Evolutionary conservation across 192 early-diverging fungal species (phyloP).

Genomic region (Ambispora gerdemannii): DNA sequence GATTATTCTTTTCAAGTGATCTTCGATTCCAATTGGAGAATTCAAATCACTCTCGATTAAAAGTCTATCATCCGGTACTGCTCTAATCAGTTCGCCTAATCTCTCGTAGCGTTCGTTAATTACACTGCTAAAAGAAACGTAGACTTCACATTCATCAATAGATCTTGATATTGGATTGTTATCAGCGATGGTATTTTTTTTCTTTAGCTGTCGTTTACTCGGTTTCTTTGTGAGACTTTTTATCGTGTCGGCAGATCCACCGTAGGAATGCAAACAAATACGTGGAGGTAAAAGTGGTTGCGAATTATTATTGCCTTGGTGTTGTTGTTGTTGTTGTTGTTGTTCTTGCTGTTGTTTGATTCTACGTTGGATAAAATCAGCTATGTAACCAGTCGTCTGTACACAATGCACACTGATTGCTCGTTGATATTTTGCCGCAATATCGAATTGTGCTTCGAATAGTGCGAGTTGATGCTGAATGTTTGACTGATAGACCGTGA

Average conservation of each 20-base stretch:
- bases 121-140: slow-evolving; percentile 72
- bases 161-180: slow-evolving; percentile 28
- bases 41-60: slow-evolving; percentile 84
- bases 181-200: not conserved
- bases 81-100: slow-evolving; percentile 58
- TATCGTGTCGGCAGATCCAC: slow-evolving; percentile 73
- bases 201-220: slow-evolving; percentile 1
- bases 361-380: slow-evolving; percentile 32
- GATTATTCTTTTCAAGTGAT: slow-evolving; percentile 50
- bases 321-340: slow-evolving; percentile 28
- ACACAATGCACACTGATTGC: slow-evolving; percentile 79
- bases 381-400: slow-evolving; percentile 49
- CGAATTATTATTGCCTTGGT: slow-evolving; percentile 29
- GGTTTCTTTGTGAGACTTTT: slow-evolving; percentile 41
- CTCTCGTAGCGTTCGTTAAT: slow-evolving; percentile 70
- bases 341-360: slow-evolving; percentile 22
- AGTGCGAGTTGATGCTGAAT: slow-evolving; percentile 49
- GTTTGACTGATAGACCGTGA: slow-evolving; percentile 40
- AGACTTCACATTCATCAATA: slow-evolving; percentile 47
- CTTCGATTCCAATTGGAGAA: slow-evolving; percentile 51
- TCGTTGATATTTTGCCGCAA: slow-evolving; percentile 63
- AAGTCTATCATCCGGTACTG: slow-evolving; percentile 72
- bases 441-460: slow-evolving; percentile 63
- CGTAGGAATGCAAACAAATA: slow-evolving; percentile 85
- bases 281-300: slow-evolving; percentile 67